phyloP scores from a whole-genome alignment of 352 stramenopile genomes.

The Aphanomyces stellatus region DNA sequence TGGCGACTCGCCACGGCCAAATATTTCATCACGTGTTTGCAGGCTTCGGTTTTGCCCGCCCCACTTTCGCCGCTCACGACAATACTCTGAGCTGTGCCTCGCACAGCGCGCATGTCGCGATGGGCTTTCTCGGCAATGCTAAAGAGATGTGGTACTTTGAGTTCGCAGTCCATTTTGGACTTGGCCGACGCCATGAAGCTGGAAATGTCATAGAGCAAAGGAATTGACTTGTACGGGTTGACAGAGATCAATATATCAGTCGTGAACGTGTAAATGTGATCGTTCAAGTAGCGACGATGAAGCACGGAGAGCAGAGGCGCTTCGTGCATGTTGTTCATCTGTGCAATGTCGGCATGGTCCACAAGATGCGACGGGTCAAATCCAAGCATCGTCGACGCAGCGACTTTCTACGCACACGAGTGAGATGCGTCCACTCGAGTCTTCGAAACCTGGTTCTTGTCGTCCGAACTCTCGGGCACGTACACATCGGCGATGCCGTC shows the following conservation, averaged over 20 bases:
- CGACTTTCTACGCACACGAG: background rate
- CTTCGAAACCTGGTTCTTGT: conserved; percentile 15
- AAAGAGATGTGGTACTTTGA: conserved; percentile 56
- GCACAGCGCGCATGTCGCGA: conserved; percentile 48
- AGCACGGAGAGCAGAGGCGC: conserved; percentile 71
- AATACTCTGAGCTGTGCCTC: conserved; percentile 83
- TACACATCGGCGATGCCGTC: conserved; percentile 4
- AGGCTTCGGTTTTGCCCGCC: conserved; percentile 91
- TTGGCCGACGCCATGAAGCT: conserved; percentile 45
- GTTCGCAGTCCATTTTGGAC: conserved; percentile 3
- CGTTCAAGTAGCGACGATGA: conserved; percentile 62
- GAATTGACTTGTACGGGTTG: conserved; percentile 82
- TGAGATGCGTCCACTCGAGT: background rate
- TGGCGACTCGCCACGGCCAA: conserved; percentile 64
- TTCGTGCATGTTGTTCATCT: conserved; percentile 89
- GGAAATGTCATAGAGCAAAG: conserved; percentile 69
- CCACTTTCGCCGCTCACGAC: conserved; percentile 91
- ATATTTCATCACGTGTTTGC: conserved; percentile 90
- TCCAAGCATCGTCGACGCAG: conserved; percentile 22
- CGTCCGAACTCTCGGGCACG: conserved; percentile 17
- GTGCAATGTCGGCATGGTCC: conserved; percentile 74
- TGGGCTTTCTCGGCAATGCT: conserved; percentile 77
- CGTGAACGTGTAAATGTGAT: conserved; percentile 84
- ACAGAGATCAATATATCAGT: conserved; percentile 77
- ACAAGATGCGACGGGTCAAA: conserved; percentile 80